Conservation (phyloP, 805 yeast species). For the Saturnispora serradocipensis region DNA sequence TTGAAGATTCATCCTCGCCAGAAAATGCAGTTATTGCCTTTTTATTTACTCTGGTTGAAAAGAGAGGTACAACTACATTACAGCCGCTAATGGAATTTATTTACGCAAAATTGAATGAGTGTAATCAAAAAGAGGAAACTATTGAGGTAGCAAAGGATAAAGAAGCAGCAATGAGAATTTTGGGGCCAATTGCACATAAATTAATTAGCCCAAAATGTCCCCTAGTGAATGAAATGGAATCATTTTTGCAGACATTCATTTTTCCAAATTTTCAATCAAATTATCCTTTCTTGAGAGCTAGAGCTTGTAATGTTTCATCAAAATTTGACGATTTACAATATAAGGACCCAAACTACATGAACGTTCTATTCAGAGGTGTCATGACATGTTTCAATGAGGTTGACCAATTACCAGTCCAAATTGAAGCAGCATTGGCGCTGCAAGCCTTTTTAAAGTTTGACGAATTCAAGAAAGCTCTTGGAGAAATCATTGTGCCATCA, state of each 20-base stretch:
- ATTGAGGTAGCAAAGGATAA: constrained; percentile 52
- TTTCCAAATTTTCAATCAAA: constrained; percentile 62
- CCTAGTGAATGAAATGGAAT: constrained; percentile 55
- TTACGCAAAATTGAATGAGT: constrained; percentile 38
- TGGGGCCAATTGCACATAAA: constrained; percentile 63
- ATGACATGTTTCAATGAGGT: constrained; percentile 36
- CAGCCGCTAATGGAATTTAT: constrained; percentile 55
- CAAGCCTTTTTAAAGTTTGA: constrained; percentile 65
- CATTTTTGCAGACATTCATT: constrained; percentile 51
- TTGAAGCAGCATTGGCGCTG: constrained; percentile 77
- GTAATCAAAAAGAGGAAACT: constrained; percentile 27
- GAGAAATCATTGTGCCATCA: constrained; percentile 62
- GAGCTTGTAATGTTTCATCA: constrained; percentile 58
- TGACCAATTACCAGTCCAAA: constrained; percentile 60
- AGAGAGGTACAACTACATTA: constrained; percentile 52
- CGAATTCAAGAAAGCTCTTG: constrained; percentile 59
- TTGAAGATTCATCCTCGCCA: constrained; percentile 55
- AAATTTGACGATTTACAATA: constrained; percentile 58
- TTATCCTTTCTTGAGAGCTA: constrained; percentile 62
- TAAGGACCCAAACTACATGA: constrained; percentile 29
- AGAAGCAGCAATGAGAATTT: constrained; percentile 72
- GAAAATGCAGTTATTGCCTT: constrained; percentile 74
- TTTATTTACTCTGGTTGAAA: constrained; percentile 60
- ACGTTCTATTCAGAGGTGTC: constrained; percentile 37
- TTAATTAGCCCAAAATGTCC: constrained; percentile 48